A percentile compares a stretch with the other conserved stretches of the same genome.
Evolutionary conservation across 2,329 filamentous ascomycete genomes (phyloP).

Genomic region (Epichloe elymi): DNA sequence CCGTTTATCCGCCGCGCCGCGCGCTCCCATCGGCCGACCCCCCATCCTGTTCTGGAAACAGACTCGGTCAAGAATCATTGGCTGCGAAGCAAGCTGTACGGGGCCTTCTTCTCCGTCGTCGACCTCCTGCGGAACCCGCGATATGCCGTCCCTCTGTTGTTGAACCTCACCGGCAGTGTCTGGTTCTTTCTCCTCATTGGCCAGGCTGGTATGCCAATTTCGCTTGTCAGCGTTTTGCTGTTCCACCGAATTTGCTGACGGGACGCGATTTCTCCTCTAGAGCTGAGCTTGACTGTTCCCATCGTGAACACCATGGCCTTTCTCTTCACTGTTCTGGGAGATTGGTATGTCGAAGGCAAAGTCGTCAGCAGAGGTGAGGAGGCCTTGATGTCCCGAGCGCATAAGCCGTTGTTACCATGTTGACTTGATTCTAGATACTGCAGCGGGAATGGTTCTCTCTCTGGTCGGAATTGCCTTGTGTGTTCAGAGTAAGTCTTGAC

Average conservation of each 20-base stretch:
- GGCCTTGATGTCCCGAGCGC: background rate
- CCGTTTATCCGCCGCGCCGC: constrained; percentile 85
- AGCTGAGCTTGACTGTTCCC: constrained; percentile 83
- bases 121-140: constrained; percentile 70
- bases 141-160: constrained; percentile 71
- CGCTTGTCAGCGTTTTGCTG: background rate
- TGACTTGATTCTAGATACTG: constrained; percentile 48
- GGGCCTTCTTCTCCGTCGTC: constrained; percentile 58
- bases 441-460: constrained; percentile 69
- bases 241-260: background rate
- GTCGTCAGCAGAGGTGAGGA: constrained; percentile 63
- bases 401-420: background rate
- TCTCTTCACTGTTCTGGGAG: constrained; percentile 86
- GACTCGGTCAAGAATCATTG: constrained; percentile 41
- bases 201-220: constrained; percentile 57
- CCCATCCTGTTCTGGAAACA: constrained; percentile 40
- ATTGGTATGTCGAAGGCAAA: constrained; percentile 91
- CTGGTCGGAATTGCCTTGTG: constrained; percentile 71
- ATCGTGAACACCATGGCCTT: constrained; percentile 93
- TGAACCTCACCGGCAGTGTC: constrained; percentile 85
- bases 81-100: constrained; percentile 48
- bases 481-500: constrained; percentile 50
- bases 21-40: constrained; percentile 53
- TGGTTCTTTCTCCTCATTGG: constrained; percentile 97
- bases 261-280: constrained; percentile 28